Conservation (phyloP, 2,329 filamentous ascomycete species). For the Ophiocordyceps camponoti-rufipedis region DNA sequence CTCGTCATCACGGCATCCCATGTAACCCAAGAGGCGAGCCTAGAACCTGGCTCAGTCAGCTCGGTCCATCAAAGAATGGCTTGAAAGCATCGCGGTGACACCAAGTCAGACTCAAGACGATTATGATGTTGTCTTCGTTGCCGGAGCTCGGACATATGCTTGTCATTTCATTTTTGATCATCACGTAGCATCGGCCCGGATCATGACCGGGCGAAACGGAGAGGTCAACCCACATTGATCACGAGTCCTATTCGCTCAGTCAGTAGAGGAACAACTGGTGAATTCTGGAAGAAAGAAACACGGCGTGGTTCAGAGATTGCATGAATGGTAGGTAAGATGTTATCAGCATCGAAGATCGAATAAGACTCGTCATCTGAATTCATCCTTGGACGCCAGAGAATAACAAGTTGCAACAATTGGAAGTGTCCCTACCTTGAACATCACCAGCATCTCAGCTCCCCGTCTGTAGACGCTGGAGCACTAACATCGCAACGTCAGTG, state of each 20-base stretch:
- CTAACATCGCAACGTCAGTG: background rate
- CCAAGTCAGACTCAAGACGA: background rate
- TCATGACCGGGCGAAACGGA: background rate
- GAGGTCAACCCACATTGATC: background rate
- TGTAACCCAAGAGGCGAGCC: background rate
- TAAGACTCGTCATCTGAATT: constrained; percentile 63
- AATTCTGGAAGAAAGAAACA: background rate
- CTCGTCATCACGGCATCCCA: background rate
- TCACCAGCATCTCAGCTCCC: background rate
- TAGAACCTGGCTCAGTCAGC: background rate
- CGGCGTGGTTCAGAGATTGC: constrained; percentile 29
- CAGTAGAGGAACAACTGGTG: background rate
- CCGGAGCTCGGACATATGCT: constrained; percentile 89
- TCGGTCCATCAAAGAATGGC: background rate
- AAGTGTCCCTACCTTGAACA: background rate
- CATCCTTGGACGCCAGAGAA: constrained; percentile 13
- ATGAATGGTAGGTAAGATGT: constrained; percentile 55
- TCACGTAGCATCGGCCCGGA: constrained; percentile 35
- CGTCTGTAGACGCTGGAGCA: background rate
- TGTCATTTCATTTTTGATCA: constrained; percentile 76
- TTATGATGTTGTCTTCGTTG: constrained; percentile 18
- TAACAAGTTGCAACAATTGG: background rate
- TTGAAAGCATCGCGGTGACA: background rate
- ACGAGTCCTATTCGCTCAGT: constrained; percentile 1
- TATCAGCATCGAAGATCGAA: constrained; percentile 56